A percentile compares a stretch with the other conserved stretches of the same genome.
Conservation (phyloP, 2,329 filamentous ascomycete genomes). For the Camillea tinctor region DNA sequence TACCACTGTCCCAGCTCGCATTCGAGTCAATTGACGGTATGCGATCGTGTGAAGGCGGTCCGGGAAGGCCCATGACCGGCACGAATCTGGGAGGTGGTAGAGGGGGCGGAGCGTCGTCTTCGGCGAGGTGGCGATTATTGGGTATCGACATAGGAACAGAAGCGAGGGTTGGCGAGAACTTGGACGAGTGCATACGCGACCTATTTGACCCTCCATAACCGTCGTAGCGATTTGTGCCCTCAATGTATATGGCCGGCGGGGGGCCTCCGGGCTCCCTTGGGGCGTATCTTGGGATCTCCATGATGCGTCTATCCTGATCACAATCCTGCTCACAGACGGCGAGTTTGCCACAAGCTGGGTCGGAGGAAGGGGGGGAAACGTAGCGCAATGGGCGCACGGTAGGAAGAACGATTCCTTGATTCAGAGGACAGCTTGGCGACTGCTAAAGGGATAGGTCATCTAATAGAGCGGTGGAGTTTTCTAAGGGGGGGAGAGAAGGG, state of each 20-base stretch:
- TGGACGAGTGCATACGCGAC: slow-evolving; percentile 23
- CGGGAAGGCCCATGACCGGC: slow-evolving; percentile 27
- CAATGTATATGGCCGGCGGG: slow-evolving; percentile 32
- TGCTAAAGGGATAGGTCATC: slow-evolving; percentile 15
- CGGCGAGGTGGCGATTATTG: slow-evolving; percentile 29
- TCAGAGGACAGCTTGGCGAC: slow-evolving; percentile 6
- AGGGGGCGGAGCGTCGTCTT: slow-evolving; percentile 36
- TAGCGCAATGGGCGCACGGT: slow-evolving; percentile 15
- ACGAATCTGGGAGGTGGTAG: slow-evolving; percentile 36
- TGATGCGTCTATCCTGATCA: slow-evolving; percentile 10
- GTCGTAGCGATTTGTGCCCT: slow-evolving; percentile 26
- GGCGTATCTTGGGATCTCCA: slow-evolving; percentile 32
- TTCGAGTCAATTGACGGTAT: slow-evolving; percentile 31
- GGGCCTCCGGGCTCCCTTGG: slow-evolving; percentile 31
- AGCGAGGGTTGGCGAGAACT: slow-evolving; percentile 29
- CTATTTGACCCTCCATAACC: slow-evolving; percentile 23
- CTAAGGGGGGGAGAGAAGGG: no score
- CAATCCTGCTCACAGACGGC: slow-evolving; percentile 7
- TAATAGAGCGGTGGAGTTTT: slow-evolving; percentile 14
- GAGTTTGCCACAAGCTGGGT: slow-evolving; percentile 18
- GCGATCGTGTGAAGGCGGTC: slow-evolving; percentile 23
- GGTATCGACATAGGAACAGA: slow-evolving; percentile 39
- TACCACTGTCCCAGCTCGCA: slow-evolving; percentile 28
- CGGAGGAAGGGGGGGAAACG: slow-evolving; percentile 1
- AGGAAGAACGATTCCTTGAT: slow-evolving; percentile 5